phyloP scores from a whole-genome alignment of 1,284 basidiomycete genomes.

The Volvariella volvacea region DNA sequence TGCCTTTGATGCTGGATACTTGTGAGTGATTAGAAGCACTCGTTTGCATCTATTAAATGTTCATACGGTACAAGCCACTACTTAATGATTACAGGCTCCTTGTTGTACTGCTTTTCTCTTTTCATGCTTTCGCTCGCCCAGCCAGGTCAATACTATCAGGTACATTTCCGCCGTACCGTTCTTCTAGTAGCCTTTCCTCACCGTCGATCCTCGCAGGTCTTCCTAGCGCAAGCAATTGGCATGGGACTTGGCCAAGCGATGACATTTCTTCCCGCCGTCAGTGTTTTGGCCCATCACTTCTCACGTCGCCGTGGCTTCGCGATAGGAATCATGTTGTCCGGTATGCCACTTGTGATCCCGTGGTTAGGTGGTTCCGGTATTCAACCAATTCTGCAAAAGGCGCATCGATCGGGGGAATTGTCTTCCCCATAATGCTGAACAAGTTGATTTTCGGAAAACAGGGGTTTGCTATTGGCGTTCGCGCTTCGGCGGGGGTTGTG shows the following conservation, averaged over 20 bases:
- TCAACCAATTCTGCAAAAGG: slow-evolving; percentile 17
- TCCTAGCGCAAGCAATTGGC: slow-evolving; percentile 31
- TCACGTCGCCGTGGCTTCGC: slow-evolving; percentile 27
- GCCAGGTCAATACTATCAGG: slow-evolving; percentile 27
- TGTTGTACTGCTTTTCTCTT: slow-evolving; percentile 7
- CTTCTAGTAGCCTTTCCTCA: no score
- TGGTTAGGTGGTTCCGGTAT: not conserved
- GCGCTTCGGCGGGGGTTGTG: slow-evolving; percentile 24
- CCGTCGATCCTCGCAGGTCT: slow-evolving; percentile 19
- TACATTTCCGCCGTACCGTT: slow-evolving; percentile 13
- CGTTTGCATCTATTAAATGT: slow-evolving; percentile 28
- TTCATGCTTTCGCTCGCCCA: slow-evolving; percentile 27
- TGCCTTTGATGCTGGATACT: slow-evolving; percentile 30
- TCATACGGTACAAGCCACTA: slow-evolving; percentile 24
- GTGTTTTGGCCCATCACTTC: slow-evolving; percentile 32
- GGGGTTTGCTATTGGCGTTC: slow-evolving; percentile 34
- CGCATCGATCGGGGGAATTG: slow-evolving; percentile 33
- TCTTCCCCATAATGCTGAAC: slow-evolving; percentile 44
- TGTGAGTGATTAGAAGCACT: slow-evolving; percentile 28
- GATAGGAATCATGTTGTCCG: slow-evolving; percentile 31
- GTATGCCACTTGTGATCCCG: slow-evolving; percentile 10
- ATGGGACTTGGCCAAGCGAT: slow-evolving; percentile 32
- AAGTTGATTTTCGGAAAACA: slow-evolving; percentile 26
- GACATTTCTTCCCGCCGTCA: slow-evolving; percentile 29
- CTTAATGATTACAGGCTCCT: slow-evolving; percentile 12